Evolutionary conservation across 768 basidiomycete species (phyloP), one percentile per base, ranked within the genome.

Genomic region (Leucocoprinus birnbaumii): DNA sequence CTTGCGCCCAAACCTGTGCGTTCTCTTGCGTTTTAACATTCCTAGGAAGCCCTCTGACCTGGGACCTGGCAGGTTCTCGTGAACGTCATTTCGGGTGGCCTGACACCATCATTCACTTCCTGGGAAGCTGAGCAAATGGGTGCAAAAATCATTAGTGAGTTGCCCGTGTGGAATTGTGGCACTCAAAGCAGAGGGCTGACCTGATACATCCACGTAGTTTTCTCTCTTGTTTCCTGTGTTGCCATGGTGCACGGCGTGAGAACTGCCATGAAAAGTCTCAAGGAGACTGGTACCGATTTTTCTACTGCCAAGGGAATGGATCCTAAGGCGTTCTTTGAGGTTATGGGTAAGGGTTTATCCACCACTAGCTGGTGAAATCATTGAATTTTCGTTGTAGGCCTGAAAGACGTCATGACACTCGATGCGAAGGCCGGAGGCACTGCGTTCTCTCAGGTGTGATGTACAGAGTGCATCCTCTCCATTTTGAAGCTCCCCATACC

Each of bases 231-330:
- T 3, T 88, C 87, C 24, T 85, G 83, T 59, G 87, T 89, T 25
- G 85, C 87, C 31, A 86, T 85, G 61, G 81, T 87, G 5, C 87
- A 89, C 61, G 86, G 79, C n/a, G 79, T 87, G 47, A 83, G 87
- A 45, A 80, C 81, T 16, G 88, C 87, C 3, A 87, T 89, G 84
- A 78, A 77, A 13, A 82, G 81, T 0, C 68, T 89, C 45, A 87
- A 84, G 73, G 86, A 86, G 71, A 87, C 86, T 2, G 87, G 87
- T 10, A 89, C 87, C 9, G 87, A 89, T 66, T 87, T 84, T 65
- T 42, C 63, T n/a, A 69, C 73, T 25, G 73, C 75, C 11, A 70
- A 75, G 58, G 83, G 87, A 18, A 87, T 89, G 87, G 85, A 87
- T 59, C 87, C 87, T 10, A 85, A 83, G 63, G 76, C 80, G 44